Base-by-base conservation (phyloP, 768 basidiomycete species). In the Rhodotorula diobovata region DNA sequence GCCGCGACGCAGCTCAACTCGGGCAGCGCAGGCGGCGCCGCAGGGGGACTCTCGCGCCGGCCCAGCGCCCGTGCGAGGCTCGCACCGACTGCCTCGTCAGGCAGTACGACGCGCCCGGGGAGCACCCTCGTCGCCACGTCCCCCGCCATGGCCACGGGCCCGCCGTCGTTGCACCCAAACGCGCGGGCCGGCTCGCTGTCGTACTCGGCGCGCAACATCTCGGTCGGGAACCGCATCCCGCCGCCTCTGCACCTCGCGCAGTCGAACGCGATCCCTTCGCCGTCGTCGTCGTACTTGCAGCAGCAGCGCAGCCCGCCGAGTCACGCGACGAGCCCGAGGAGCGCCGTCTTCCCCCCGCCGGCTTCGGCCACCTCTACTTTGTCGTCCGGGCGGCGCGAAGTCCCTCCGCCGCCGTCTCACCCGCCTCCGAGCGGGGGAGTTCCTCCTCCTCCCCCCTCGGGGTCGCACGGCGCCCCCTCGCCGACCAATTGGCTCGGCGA, bases 261-360 rank as follows among this genome's bases (percentile, higher is more conserved):
- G 59, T 71, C 72, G 34, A 70, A 73, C 71, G 50, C 41, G 39
- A 35, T 59, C 28, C 32, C 54, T 87, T 77, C 86, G 2, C 21
- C 37, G 37, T 62, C 50, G 10, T 58, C 37, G 37, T 12, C 41
- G 41, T 62, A 39, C 4, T 54, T 35, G 28, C 39, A 53, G 39
- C 43, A n/a, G 81, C 83, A n/a, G 67, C n/a, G 50, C 62, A 39
- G 82, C 82, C 30, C 80, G 79, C 51, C 76, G 78, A 73, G 77
- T 76, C n/a, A 60, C 35, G n/a, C 70, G 21, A 73, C 66, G 75
- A 80, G 32, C 74, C 75, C 64, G 77, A 80, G 67, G 79, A 74
- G 81, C 80, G 70, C 78, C 79, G 80, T 77, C 9, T 83, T 79
- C 58, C 86, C 83, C 8, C 74, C 76, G 79, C 70, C 73, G 85